Conservation (phyloP, 306 rosid species). For the Lathyrus sativus region DNA sequence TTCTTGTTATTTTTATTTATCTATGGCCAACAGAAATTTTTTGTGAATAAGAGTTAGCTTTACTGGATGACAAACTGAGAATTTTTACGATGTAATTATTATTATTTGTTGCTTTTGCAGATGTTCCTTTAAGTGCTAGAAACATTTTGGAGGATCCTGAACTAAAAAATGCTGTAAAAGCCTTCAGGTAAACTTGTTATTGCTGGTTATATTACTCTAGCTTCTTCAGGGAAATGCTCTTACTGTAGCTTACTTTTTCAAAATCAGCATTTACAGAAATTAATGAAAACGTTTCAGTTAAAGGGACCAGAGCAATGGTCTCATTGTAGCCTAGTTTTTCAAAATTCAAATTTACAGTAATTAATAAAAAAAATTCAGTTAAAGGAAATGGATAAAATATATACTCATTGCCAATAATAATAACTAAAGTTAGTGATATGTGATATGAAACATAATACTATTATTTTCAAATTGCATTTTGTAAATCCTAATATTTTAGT, state of each 20-base stretch:
- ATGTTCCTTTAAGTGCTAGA: slow-evolving; percentile 81
- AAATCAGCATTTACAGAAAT: slow-evolving; percentile 4
- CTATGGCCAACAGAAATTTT: slow-evolving; percentile 16
- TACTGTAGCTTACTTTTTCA: background rate
- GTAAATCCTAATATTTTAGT: slow-evolving; percentile 8
- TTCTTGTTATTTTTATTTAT: slow-evolving; percentile 9
- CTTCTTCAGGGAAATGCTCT: slow-evolving; percentile 13
- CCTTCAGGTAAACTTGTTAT: slow-evolving; percentile 62
- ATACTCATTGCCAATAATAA: slow-evolving; percentile 2
- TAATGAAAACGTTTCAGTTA: background rate
- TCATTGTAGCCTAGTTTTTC: background rate
- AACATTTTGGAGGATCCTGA: slow-evolving; percentile 83
- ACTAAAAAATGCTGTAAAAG: slow-evolving; percentile 84
- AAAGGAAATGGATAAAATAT: slow-evolving; percentile 3
- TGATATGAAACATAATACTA: background rate
- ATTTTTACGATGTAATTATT: slow-evolving; percentile 1
- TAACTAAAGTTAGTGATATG: slow-evolving; percentile 6
- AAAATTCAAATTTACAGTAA: background rate
- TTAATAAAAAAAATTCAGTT: background rate
- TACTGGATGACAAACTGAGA: slow-evolving; percentile 9
- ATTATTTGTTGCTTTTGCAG: slow-evolving; percentile 51
- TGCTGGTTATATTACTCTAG: slow-evolving; percentile 18
- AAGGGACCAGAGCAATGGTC: slow-evolving; percentile 2
- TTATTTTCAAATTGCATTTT: background rate
- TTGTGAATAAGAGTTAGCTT: slow-evolving; percentile 13